phyloP scores from a whole-genome alignment of 2,329 filamentous ascomycete genomes.

The Colletotrichum tropicicola region DNA sequence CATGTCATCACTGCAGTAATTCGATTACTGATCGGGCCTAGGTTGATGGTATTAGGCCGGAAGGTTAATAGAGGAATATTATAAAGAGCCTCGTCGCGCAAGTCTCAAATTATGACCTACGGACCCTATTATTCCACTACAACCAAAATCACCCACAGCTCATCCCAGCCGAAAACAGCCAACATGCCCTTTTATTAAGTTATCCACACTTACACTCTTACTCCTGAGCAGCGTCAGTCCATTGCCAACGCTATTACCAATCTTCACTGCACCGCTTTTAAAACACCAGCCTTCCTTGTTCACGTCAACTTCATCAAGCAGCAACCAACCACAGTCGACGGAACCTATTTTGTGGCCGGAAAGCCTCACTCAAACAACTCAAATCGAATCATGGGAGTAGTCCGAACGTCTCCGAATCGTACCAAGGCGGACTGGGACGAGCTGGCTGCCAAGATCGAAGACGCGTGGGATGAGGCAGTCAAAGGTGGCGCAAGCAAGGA shows the following conservation, averaged over 20 bases:
- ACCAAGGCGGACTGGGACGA: conserved; percentile 12
- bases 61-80: too few species aligned
- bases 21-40: not conserved
- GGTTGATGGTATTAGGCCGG: too few species aligned
- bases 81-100: too few species aligned
- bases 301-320: conserved; percentile 8
- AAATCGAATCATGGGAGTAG: not conserved
- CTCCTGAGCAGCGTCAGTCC: not conserved
- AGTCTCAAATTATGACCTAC: too few species aligned
- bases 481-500: not conserved
- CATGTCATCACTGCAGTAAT: too few species aligned
- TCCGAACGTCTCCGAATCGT: not conserved
- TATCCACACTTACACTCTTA: not conserved
- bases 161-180: not conserved
- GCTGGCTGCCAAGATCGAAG: conserved; percentile 4
- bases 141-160: not conserved
- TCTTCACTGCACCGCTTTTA: conserved; percentile 12
- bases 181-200: conserved; percentile 10
- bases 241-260: not conserved
- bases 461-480: not conserved
- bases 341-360: conserved; percentile 7
- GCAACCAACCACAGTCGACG: not conserved
- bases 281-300: conserved; percentile 1
- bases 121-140: too few species aligned
- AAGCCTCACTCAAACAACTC: not conserved